Evolutionary conservation across 2,329 filamentous ascomycete species (phyloP), one percentile per base, ranked within the genome.

Genomic region (Phyllosticta citribraziliensis): DNA sequence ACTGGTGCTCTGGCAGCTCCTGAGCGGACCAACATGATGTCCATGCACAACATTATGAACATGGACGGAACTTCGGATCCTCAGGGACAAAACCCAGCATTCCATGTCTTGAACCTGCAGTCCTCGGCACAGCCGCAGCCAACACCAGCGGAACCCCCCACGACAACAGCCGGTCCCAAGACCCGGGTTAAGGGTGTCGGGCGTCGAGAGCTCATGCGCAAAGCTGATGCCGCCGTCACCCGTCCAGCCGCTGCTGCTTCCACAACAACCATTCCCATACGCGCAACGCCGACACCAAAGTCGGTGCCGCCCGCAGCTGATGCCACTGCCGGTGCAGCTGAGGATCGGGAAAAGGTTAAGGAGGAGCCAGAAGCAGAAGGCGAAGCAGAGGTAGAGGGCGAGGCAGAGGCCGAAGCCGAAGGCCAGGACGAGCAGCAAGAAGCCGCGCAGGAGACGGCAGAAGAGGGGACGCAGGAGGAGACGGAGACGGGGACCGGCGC

Each of bases 181-280:
- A 47, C 74, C 10, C 73, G 82, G 61, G 79, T 80, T 20, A 84
- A 84, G 67, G 81, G 82, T 5, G 82, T 86, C 6, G 82, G 83
- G 6, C 76, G 82, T 27, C 76, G 82, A 14, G 84, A 86, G 64
- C 78, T 86, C 25, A 79, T 82, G 63, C 79, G 80, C 53, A 79
- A 79, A 64, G 83, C 84, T 9, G 84, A 87, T 69, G 78, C 79
- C 0, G 82, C 82, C 63, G 77, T 80, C 1, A 69, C 74, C 56
- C 67, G 75, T 12, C 56, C 60, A 0, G 55, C 58, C n/a, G 19
- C 30, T 5, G 55, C 59, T 5, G 14, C 56, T 1, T 51, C 56
- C 14, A 33, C 51, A 3, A 22, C 60, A 11, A 58, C 20, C 19
- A 58, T 62, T 17, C 60, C 60, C 8, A 62, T 62, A 9, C 35